A percentile compares a stretch with the other conserved stretches of the same genome.
Conservation (phyloP, 371 early-diverging fungal genomes). For the Syncephalis plumigaleata region DNA sequence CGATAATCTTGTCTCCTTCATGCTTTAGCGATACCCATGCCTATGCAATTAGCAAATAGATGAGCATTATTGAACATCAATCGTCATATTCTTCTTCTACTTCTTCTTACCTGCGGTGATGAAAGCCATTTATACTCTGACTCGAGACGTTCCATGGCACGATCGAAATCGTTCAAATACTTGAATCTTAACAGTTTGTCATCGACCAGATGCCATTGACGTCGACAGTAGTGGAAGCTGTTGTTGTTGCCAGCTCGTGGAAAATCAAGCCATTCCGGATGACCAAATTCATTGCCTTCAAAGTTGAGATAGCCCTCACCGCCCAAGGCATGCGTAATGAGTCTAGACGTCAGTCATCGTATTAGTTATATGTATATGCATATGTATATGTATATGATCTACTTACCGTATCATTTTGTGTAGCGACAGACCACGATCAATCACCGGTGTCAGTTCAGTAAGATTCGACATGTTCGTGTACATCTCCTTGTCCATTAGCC, state of each 20-base stretch:
- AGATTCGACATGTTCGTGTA: slow-evolving; percentile 83
- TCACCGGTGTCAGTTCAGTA: slow-evolving; percentile 61
- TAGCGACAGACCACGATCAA: slow-evolving; percentile 84
- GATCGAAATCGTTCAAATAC: slow-evolving; percentile 78
- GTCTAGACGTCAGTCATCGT: slow-evolving; percentile 8
- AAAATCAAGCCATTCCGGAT: slow-evolving; percentile 97
- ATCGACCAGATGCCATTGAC: slow-evolving; percentile 84
- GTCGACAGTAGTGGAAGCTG: slow-evolving; percentile 87
- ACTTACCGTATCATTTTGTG: slow-evolving; percentile 80
- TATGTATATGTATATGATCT: slow-evolving; percentile 6
- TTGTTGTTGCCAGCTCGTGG: slow-evolving; percentile 82
- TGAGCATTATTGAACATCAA: slow-evolving; percentile 1
- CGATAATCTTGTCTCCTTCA: slow-evolving; percentile 80
- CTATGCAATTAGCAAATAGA: slow-evolving; percentile 4
- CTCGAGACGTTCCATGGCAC: slow-evolving; percentile 65
- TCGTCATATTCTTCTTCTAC: slow-evolving; percentile 1
- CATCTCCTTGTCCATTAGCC: slow-evolving; percentile 98
- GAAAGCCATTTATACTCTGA: slow-evolving; percentile 46
- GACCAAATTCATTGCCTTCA: slow-evolving; percentile 95
- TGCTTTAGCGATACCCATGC: slow-evolving; percentile 77
- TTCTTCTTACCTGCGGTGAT: slow-evolving; percentile 23
- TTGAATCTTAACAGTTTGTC: slow-evolving; percentile 77
- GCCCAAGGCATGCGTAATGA: slow-evolving; percentile 74
- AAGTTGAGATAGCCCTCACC: slow-evolving; percentile 94
- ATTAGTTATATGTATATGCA: background rate